Evolutionary conservation across 2,329 filamentous ascomycete species (phyloP), one percentile per base, ranked within the genome.

Genomic region (Pseudocercospora eumusae): DNA sequence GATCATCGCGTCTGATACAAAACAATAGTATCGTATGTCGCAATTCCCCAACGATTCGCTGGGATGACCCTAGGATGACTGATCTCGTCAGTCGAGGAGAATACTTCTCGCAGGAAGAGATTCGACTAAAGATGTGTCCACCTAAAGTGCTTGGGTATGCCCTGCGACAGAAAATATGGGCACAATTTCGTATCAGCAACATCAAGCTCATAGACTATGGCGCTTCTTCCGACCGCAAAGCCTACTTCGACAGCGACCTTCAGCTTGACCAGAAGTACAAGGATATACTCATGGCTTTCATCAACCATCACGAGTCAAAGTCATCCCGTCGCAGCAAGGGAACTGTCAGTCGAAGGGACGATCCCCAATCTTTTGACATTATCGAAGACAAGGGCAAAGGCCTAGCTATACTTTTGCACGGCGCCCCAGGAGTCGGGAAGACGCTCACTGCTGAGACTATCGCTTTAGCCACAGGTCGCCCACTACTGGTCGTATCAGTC

Each of bases 401-500:
- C 0, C 60, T 77, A 0, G 64, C 75, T 5, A 67, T 78, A 3
- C 69, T 79, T 0, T 61, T 80, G 0, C 71, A 72, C 25, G 76
- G 77, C 21, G 75, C 60, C n/a, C 53, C 63, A 40, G 77, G 77
- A 1, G 70, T 75, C 0, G 77, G 76, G 42, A 79, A 80, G 62
- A 79, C 75, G 1, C 56, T 74, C 4, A 78, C 76, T 0, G 76
- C 75, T 9, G 75, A 78, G 56, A 65, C 66, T 3, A 63, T 76
- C 0, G 74, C 75, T 1, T 65, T 70, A 18, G 50, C 62, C 1
- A 66, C 64, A 1, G 75, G 75, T 33, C 75, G 76, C 0, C 80
- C 80, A 1, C 75, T 83, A 0, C 77, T 81, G 54, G 74, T 75
- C 0, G 56, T 66, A 18, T 58, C 52, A 7, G 59, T 58, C 2